These are phyloP conservation scores for Lachancea nothofagi DNA, from an alignment of 805 yeast genomes.

Conservation along the genomic window DNA sequence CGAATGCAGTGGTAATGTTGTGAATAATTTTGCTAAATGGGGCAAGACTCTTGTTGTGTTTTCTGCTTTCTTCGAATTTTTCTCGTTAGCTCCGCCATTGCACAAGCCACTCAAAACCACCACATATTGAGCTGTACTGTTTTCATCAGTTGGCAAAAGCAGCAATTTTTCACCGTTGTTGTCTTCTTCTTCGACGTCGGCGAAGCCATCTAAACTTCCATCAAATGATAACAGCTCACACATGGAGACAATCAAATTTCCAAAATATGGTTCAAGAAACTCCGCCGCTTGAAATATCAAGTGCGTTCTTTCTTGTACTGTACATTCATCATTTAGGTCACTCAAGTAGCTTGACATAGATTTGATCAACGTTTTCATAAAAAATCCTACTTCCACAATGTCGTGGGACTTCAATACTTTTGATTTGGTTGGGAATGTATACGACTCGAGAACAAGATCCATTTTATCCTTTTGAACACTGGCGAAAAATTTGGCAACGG, in stretches of 20 bases:
- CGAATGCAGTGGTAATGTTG: conserved; percentile 22
- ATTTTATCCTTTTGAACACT: conserved; percentile 39
- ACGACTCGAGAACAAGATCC: conserved; percentile 35
- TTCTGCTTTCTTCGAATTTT: conserved; percentile 20
- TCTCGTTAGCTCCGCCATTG: conserved; percentile 23
- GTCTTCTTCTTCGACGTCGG: conserved; percentile 12
- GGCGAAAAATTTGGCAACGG: conserved; percentile 52
- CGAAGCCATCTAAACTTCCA: conserved; percentile 16
- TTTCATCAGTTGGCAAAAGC: conserved; percentile 21
- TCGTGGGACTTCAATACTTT: conserved; percentile 16
- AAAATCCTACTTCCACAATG: conserved; percentile 23
- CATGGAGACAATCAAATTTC: conserved; percentile 19
- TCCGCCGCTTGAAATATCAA: conserved; percentile 31
- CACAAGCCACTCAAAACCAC: conserved; percentile 28
- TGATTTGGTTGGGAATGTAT: conserved; percentile 14
- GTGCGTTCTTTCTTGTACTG: conserved; percentile 14
- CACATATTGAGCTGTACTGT: conserved; percentile 22
- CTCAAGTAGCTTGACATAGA: conserved; percentile 21
- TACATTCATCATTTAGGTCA: conserved; percentile 9
- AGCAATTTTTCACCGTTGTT: conserved; percentile 13
- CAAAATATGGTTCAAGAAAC: conserved; percentile 28
- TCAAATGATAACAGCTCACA: conserved; percentile 25
- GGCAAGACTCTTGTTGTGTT: conserved; percentile 23
- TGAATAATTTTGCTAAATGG: conserved; percentile 19
- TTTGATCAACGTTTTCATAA: conserved; percentile 23